phyloP scores from a whole-genome alignment of 805 yeast species.

The Zygosaccharomyces lentus region DNA sequence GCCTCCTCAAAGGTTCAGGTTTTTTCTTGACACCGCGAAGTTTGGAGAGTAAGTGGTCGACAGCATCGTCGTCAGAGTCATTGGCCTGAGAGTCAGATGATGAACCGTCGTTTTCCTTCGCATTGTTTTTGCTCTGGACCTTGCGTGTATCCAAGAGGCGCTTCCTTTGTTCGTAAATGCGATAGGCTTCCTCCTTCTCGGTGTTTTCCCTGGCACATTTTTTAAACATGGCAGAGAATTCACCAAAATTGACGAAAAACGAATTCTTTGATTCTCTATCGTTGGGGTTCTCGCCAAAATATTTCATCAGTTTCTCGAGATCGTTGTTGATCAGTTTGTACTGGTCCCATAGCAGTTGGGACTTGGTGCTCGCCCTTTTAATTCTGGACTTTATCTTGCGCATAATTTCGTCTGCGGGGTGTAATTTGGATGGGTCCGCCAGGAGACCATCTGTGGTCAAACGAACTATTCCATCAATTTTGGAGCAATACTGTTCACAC shows the following conservation, averaged over 20 bases:
- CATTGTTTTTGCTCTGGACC: slow-evolving; percentile 1
- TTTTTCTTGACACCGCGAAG: slow-evolving; percentile 25
- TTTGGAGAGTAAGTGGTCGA: slow-evolving; percentile 26
- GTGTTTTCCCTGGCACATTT: slow-evolving; percentile 62
- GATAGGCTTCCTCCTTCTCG: slow-evolving; percentile 62
- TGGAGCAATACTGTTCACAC: slow-evolving; percentile 49
- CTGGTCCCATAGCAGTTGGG: slow-evolving; percentile 48
- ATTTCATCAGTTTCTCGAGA: slow-evolving; percentile 57
- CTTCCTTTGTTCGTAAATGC: slow-evolving; percentile 61
- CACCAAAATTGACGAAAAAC: slow-evolving; percentile 58
- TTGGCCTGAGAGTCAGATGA: neutral
- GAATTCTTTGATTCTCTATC: slow-evolving; percentile 51
- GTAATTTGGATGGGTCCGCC: slow-evolving; percentile 57
- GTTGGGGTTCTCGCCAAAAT: slow-evolving; percentile 64
- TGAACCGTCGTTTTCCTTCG: neutral
- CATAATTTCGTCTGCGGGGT: slow-evolving; percentile 61
- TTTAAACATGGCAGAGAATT: slow-evolving; percentile 57
- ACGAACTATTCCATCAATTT: slow-evolving; percentile 47
- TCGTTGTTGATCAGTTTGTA: slow-evolving; percentile 47
- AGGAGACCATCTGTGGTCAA: slow-evolving; percentile 60
- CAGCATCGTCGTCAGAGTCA: slow-evolving; percentile 19
- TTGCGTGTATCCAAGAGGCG: slow-evolving; percentile 37
- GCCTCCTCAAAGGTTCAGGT: slow-evolving; percentile 18
- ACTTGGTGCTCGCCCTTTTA: slow-evolving; percentile 52
- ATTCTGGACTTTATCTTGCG: slow-evolving; percentile 49